Evolutionary conservation across 192 early-diverging fungal species (phyloP), one percentile per base, ranked within the genome.

Genomic region (Rhizoclosmatium globosum): DNA sequence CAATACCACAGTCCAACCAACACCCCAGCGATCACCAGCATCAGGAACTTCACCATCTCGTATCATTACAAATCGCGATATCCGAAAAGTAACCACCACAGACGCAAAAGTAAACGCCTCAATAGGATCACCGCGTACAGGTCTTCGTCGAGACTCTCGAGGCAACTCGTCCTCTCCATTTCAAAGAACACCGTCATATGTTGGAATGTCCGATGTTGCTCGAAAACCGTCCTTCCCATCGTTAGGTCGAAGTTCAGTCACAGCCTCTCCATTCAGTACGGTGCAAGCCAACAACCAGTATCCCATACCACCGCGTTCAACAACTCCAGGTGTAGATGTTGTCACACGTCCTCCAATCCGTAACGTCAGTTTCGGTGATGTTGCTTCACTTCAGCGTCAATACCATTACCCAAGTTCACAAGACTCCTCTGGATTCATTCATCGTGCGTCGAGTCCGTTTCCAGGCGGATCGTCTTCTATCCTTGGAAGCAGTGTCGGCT

Each of bases 331-430:
- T n/a, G n/a, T n/a, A n/a, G n/a, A n/a, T n/a, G n/a, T n/a, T n/a
- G 60, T 13, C 6, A 31, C 42, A 19, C 65, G 65, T 4, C 38
- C 11, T 19, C 65, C 65, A 2, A 13, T 39, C 6, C 65, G 69
- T 6, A 71, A 71, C 38, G 50, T 47, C 48, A 71, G 69, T 31
- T 71, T 71, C 21, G 69, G 69, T 4, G 69, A 71, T 57, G 69
- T 71, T 17, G 50, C 50, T 0, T 71, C 50, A 6, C 39, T 71
- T 13, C 50, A 39, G 7, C 1, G 50, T 15, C 69, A 71, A 42
- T 31, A 44, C 19, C 66, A 68, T n/a, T 43, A 68, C 15, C 60
- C 60, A 38, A 21, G 60, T 4, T 62, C 60, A 4, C 62, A 64
- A 64, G 41, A 64, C 62, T 0, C 62, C 1, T 64, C 62, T 50